Conservation (phyloP, 768 basidiomycete genomes). For the Serendipita indica region DNA sequence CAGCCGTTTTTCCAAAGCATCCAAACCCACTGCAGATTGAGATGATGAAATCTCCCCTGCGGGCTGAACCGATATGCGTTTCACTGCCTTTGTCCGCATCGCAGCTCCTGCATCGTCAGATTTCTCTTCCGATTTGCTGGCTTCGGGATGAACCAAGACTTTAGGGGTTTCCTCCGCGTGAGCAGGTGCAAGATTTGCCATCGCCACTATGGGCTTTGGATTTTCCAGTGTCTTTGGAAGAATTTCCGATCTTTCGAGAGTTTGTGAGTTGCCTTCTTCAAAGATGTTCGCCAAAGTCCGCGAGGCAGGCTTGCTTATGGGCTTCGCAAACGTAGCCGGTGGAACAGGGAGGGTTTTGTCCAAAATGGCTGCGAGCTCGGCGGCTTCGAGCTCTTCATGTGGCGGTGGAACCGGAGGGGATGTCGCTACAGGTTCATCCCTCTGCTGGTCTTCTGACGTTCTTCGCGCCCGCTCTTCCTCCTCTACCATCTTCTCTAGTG, state of each 20-base stretch:
- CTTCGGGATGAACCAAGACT: too few species aligned
- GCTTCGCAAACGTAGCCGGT: neutral
- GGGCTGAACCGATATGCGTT: neutral
- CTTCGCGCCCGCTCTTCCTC: constrained; percentile 26
- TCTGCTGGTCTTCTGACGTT: neutral
- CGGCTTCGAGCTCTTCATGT: neutral
- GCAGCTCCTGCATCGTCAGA: neutral
- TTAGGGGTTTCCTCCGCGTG: too few species aligned
- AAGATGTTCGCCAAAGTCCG: neutral
- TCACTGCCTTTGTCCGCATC: neutral
- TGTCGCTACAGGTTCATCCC: neutral
- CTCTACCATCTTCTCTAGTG: constrained; percentile 59
- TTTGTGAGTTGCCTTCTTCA: neutral
- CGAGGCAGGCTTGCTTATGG: neutral
- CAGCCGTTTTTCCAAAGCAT: constrained; percentile 55
- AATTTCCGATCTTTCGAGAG: neutral
- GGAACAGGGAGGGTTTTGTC: constrained; percentile 1
- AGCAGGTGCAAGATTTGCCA: neutral
- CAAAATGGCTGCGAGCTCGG: neutral
- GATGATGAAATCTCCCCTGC: neutral
- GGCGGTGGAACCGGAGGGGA: neutral
- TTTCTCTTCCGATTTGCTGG: neutral
- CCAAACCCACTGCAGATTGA: constrained; percentile 36
- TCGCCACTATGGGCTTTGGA: neutral
- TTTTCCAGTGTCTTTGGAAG: neutral